Evolutionary conservation across 257 asterid species (phyloP).

Genomic region (Ligustrum vulgare): DNA sequence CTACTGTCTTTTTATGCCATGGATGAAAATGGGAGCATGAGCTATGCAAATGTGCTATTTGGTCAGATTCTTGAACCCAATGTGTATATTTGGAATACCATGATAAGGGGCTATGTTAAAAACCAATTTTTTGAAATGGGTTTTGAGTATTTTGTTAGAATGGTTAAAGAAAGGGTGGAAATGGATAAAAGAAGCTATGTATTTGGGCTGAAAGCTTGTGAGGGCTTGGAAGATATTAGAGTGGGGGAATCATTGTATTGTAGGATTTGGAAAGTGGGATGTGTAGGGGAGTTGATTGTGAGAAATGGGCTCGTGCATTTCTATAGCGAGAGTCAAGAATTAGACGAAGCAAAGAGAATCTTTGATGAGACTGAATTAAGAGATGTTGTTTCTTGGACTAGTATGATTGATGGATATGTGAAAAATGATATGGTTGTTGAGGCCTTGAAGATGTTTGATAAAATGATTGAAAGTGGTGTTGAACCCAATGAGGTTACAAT

Average conservation of each 20-base stretch:
- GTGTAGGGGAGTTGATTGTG: constrained; percentile 53
- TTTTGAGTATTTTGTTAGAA: constrained; percentile 47
- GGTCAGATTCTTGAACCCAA: constrained; percentile 54
- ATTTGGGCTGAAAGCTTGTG: constrained; percentile 63
- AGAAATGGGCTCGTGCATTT: constrained; percentile 69
- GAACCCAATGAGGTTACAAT: constrained; percentile 77
- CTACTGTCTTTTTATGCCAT: constrained; percentile 64
- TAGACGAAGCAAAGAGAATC: constrained; percentile 39
- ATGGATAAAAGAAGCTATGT: constrained; percentile 74
- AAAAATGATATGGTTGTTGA: constrained; percentile 55
- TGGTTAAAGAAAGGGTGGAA: constrained; percentile 52
- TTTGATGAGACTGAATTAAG: constrained; percentile 51
- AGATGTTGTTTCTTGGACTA: constrained; percentile 89
- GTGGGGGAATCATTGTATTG: constrained; percentile 54
- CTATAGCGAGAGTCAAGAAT: constrained; percentile 48
- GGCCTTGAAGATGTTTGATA: constrained; percentile 59
- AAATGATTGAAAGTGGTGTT: constrained; percentile 51
- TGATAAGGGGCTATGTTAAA: constrained; percentile 65
- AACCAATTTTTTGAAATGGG: constrained; percentile 44
- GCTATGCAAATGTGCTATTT: constrained; percentile 54
- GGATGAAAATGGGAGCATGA: constrained; percentile 53
- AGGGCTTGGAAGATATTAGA: constrained; percentile 39
- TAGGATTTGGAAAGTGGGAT: constrained; percentile 68
- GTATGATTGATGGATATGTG: constrained; percentile 65
- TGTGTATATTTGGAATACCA: constrained; percentile 75